Evolutionary conservation across 306 rosid genomes (phyloP), one percentile per base, ranked within the genome.

Genomic region (Cyclanthera cordifolia): DNA sequence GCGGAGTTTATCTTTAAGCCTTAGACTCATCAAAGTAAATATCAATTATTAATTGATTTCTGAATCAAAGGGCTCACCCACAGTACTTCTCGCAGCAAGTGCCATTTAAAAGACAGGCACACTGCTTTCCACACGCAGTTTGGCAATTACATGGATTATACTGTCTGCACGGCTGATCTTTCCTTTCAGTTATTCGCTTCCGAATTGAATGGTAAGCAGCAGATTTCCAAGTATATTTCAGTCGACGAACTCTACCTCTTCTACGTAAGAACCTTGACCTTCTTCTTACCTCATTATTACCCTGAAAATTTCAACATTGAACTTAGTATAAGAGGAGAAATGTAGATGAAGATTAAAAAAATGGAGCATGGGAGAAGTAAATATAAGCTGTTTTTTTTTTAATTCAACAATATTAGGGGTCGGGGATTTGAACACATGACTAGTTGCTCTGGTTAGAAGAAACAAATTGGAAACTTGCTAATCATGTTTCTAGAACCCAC

Each of bases 21-120:
- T 4, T 34, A 34, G 41, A 34, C 41, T 5, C 45, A 49, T 28
- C 8, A 6, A 25, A 2, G 28, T n/a, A 24, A 37, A 55, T 28
- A 71, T 21, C 15, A 11, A 6, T 39, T 11, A 41, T 39, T 24
- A 45, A 39, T 71, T 53, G 25, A 71, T 41, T 55, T 34, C 24
- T 43, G 15, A 41, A 43, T 24, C 71, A 9, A 39, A 41, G 53
- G 58, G 53, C 96, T 87, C 81, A 93, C 98, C 98, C 98, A 45
- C 98, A 93, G 80, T 93, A 93, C 80, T 93, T 92, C 79, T 93
- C 98, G 17, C 98, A 93, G 84, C 98, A 93, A 73, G 98, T 93
- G 71, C 95, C 96, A 73, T 89, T 93, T 75, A 69, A 84, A 74
- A 93, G 98, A 84, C 98, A 93, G 71, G 93, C 68, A 79, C 98